phyloP scores from a whole-genome alignment of 1,284 basidiomycete species.

The Tilletia setariae region DNA sequence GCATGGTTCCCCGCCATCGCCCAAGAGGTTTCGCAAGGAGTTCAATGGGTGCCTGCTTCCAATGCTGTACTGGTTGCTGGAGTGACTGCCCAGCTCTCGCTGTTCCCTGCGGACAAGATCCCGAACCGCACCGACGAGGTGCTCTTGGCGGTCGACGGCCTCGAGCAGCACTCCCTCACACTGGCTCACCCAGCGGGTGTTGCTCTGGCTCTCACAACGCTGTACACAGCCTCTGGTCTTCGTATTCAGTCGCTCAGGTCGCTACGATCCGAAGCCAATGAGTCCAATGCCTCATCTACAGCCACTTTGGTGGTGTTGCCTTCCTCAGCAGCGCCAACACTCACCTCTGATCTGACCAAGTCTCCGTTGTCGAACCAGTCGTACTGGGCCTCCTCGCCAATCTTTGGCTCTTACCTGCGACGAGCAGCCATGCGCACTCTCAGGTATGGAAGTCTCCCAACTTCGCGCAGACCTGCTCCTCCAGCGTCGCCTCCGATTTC shows the following conservation, averaged over 20 bases:
- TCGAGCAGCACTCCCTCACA: neutral
- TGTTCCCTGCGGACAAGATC: slow-evolving; percentile 46
- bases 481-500: too few relatives aligned
- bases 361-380: slow-evolving; percentile 13
- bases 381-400: slow-evolving; percentile 30
- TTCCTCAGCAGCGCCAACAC: slow-evolving; percentile 27
- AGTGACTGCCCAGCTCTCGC: slow-evolving; percentile 39
- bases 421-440: slow-evolving; percentile 16
- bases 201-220: slow-evolving; percentile 36
- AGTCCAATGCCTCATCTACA: neutral
- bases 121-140: slow-evolving; percentile 34
- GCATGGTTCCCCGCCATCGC: slow-evolving; percentile 10
- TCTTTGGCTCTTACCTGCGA: slow-evolving; percentile 29
- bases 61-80: slow-evolving; percentile 38
- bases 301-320: slow-evolving; percentile 27
- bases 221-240: slow-evolving; percentile 48
- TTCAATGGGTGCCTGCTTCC: slow-evolving; percentile 34
- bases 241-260: slow-evolving; percentile 26
- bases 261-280: slow-evolving; percentile 42
- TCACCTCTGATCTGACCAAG: slow-evolving; percentile 19
- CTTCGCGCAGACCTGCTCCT: neutral
- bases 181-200: slow-evolving; percentile 31
- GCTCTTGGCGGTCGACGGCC: slow-evolving; percentile 29
- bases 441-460: neutral
- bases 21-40: neutral